phyloP scores from a whole-genome alignment of 2,329 filamentous ascomycete species.

The Periconia sp. region DNA sequence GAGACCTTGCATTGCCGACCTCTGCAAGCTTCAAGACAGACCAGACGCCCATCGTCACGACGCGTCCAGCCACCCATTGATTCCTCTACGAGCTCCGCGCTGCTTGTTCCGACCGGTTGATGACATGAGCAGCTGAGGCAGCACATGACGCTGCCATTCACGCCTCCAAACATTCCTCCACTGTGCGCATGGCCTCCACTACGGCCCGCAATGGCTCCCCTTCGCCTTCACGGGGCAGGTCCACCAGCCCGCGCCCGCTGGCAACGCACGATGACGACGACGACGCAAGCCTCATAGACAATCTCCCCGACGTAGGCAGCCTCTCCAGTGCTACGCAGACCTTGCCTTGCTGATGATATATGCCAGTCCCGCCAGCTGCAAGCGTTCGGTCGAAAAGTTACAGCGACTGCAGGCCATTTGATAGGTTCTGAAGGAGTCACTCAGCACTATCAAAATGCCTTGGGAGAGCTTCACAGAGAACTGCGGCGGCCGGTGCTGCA shows the following conservation, averaged over 20 bases:
- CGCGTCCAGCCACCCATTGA: constrained; percentile 13
- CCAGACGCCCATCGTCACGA: constrained; percentile 21
- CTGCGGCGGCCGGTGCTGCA: constrained; percentile 83
- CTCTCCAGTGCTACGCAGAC: constrained; percentile 1
- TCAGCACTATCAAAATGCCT: constrained; percentile 81
- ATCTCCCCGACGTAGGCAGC: constrained; percentile 36
- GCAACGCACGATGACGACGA: constrained; percentile 28
- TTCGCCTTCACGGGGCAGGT: constrained; percentile 36
- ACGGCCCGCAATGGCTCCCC: constrained; percentile 35
- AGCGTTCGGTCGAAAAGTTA: constrained; percentile 92
- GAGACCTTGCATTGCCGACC: constrained; percentile 7
- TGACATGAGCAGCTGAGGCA: constrained; percentile 10
- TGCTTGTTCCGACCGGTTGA: no score
- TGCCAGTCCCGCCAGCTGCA: constrained; percentile 82
- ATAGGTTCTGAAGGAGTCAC: constrained; percentile 67
- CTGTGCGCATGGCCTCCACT: constrained; percentile 36
- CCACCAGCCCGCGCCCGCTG: constrained; percentile 39
- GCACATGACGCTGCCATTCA: constrained; percentile 7
- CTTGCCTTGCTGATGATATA: constrained; percentile 20
- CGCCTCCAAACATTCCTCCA: constrained; percentile 5
- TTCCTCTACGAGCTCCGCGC: no score
- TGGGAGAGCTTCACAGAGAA: constrained; percentile 89
- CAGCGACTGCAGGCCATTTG: constrained; percentile 88
- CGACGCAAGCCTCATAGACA: constrained; percentile 39
- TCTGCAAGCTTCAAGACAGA: constrained; percentile 10